phyloP scores from a whole-genome alignment of 2,329 filamentous ascomycete genomes.

The Venturia effusa region DNA sequence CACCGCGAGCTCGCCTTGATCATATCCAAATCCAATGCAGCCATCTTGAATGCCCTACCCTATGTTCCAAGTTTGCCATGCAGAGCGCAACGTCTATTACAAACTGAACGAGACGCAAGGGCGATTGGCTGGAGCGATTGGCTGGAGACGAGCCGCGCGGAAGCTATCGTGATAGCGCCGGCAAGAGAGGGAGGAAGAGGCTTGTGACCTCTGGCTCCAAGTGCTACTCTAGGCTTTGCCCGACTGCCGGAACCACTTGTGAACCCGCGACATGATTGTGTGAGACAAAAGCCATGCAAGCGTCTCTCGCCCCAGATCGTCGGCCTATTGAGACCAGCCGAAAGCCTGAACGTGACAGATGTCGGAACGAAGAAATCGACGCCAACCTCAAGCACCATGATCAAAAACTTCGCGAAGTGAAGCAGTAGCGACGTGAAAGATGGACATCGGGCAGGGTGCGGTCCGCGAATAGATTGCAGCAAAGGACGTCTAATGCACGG shows the following conservation, averaged over 20 bases:
- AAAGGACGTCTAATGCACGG: not conserved
- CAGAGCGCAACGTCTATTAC: not conserved
- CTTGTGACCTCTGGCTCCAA: not conserved
- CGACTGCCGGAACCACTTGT: not conserved
- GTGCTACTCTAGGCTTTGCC: not conserved
- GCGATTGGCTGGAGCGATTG: conserved; percentile 1
- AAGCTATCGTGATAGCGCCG: not conserved
- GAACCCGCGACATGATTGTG: not conserved
- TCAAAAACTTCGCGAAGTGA: not conserved
- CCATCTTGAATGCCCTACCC: too few relatives aligned
- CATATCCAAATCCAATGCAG: too few relatives aligned
- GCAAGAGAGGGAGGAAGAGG: not conserved
- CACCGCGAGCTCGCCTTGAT: not conserved
- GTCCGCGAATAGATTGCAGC: not conserved
- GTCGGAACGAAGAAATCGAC: not conserved
- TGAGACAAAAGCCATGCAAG: not conserved
- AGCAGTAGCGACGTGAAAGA: not conserved
- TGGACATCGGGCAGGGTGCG: not conserved
- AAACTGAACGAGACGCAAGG: not conserved
- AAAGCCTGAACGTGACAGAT: not conserved
- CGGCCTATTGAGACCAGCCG: not conserved
- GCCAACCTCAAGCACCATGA: not conserved
- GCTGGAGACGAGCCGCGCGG: not conserved
- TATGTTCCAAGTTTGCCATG: not conserved
- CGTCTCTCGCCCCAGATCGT: not conserved